Conservation (phyloP, 805 yeast genomes). For the Torulaspora delbrueckii region DNA sequence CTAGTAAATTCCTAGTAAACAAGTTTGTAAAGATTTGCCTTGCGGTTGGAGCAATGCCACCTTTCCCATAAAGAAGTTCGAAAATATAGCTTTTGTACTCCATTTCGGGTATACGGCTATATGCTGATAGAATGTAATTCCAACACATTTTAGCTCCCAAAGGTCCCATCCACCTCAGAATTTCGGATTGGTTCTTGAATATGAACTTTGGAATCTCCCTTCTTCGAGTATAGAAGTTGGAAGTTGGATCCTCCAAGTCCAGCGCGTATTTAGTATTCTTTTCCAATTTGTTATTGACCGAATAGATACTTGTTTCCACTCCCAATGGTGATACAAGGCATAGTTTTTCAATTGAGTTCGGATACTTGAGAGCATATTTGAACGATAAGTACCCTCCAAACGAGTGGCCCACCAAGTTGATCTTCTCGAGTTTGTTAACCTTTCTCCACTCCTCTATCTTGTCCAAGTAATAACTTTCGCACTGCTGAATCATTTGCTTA, state of each 20-base stretch:
- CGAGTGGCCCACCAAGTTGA: conserved; percentile 71
- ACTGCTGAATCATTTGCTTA: conserved; percentile 30
- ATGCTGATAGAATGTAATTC: conserved; percentile 32
- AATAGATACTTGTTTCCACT: conserved; percentile 61
- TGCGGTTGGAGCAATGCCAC: conserved; percentile 20
- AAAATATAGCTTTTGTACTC: conserved; percentile 28
- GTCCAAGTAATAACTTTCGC: conserved; percentile 53
- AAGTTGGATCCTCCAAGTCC: conserved; percentile 41
- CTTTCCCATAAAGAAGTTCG: conserved; percentile 22
- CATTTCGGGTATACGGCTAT: conserved; percentile 26
- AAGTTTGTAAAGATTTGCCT: conserved; percentile 30
- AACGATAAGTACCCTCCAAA: conserved; percentile 72
- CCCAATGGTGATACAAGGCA: conserved; percentile 74
- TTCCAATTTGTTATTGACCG: conserved; percentile 39
- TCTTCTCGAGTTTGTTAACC: conserved; percentile 43
- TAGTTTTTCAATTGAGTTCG: conserved; percentile 48
- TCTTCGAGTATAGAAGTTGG: conserved; percentile 35
- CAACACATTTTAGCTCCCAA: conserved; percentile 38
- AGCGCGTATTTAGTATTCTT: conserved; percentile 18
- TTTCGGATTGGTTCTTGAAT: conserved; percentile 40
- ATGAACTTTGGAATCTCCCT: conserved; percentile 32
- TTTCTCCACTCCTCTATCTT: conserved; percentile 64
- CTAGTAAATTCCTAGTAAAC: conserved; percentile 40
- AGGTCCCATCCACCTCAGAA: conserved; percentile 45
- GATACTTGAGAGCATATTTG: conserved; percentile 56